Percentiles rank a stretch among this genome's conserved stretches.
These are phyloP conservation scores for Aspergillus clavatus DNA, from an alignment of 2,329 filamentous ascomycete species.

Conservation along the genomic window DNA sequence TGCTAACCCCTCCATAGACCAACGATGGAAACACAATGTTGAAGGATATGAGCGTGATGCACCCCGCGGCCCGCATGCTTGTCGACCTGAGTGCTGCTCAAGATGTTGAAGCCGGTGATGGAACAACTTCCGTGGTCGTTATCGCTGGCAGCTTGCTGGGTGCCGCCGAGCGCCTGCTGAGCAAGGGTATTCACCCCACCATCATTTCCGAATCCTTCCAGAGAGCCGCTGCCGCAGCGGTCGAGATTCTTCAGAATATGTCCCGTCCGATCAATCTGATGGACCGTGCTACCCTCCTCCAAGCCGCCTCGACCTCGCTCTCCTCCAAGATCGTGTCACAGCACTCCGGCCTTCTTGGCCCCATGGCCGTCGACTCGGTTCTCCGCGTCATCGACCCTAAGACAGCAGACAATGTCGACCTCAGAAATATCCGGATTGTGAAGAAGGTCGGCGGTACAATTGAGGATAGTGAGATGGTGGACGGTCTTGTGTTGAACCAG, in stretches of 20 bases:
- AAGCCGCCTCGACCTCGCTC: conserved; percentile 93
- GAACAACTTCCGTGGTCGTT: conserved; percentile 95
- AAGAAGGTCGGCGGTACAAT: conserved; percentile 98
- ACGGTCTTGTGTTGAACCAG: conserved; percentile 89
- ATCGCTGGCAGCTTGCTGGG: conserved; percentile 93
- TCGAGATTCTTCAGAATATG: conserved; percentile 89
- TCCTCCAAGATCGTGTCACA: conserved; percentile 99
- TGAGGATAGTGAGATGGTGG: conserved; percentile 95
- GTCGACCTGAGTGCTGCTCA: conserved; percentile 95
- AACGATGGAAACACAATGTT: conserved; percentile 99
- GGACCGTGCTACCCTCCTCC: conserved; percentile 84
- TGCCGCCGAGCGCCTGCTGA: conserved; percentile 83
- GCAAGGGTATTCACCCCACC: conserved; percentile 92
- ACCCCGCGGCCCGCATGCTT: conserved; percentile 99
- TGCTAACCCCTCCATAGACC: conserved; percentile 51
- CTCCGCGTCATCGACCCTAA: conserved; percentile 93
- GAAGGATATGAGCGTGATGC: conserved; percentile 98
- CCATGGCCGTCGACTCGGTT: conserved; percentile 96
- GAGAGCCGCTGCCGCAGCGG: conserved; percentile 81
- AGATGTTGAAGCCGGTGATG: conserved; percentile 97
- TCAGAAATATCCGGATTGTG: conserved; percentile 92
- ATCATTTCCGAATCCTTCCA: conserved; percentile 98
- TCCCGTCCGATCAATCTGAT: conserved; percentile 85
- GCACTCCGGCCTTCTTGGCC: conserved; percentile 89
- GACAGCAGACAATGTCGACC: conserved; percentile 91